Percentiles rank a stretch among this genome's conserved stretches.
Evolutionary conservation across 495 filamentous ascomycete species (phyloP).

Genomic region (Neurospora discreta): DNA sequence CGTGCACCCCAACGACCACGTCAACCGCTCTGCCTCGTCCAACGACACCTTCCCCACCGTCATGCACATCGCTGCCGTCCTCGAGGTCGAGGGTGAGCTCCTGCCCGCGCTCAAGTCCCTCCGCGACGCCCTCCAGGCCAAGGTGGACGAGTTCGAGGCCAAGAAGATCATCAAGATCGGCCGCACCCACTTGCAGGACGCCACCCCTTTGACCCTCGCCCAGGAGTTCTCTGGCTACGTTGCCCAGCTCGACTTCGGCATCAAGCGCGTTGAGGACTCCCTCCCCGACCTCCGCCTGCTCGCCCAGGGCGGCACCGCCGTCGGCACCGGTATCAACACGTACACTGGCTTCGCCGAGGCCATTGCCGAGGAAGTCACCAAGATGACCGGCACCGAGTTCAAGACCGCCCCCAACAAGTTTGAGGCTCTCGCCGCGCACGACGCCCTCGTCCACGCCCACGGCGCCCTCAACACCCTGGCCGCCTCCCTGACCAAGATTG

Average conservation of each 20-base stretch:
- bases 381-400: slow-evolving; percentile 87
- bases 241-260: slow-evolving; percentile 80
- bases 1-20: slow-evolving; percentile 98
- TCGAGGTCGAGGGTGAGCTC: slow-evolving; percentile 80
- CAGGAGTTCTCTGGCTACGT: slow-evolving; percentile 99
- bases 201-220: slow-evolving; percentile 87
- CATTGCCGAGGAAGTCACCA: slow-evolving; percentile 79
- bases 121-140: slow-evolving; percentile 70
- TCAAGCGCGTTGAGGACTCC: slow-evolving; percentile 72
- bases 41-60: slow-evolving; percentile 99
- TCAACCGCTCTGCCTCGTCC: slow-evolving; percentile 97
- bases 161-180: slow-evolving; percentile 95
- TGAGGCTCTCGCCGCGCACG: slow-evolving; percentile 93
- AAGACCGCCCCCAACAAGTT: slow-evolving; percentile 98
- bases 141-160: slow-evolving; percentile 78
- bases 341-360: slow-evolving; percentile 91
- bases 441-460: slow-evolving; percentile 87
- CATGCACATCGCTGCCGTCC: slow-evolving; percentile 96
- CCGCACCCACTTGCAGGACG: slow-evolving; percentile 94
- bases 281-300: slow-evolving; percentile 78
- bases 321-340: slow-evolving; percentile 96
- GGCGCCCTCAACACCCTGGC: slow-evolving; percentile 92
- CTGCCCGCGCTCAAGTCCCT: slow-evolving; percentile 74
- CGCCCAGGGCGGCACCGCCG: slow-evolving; percentile 93
- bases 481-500: slow-evolving; percentile 90